phyloP scores from a whole-genome alignment of 768 basidiomycete species.

The Hydnomerulius pinastri region DNA sequence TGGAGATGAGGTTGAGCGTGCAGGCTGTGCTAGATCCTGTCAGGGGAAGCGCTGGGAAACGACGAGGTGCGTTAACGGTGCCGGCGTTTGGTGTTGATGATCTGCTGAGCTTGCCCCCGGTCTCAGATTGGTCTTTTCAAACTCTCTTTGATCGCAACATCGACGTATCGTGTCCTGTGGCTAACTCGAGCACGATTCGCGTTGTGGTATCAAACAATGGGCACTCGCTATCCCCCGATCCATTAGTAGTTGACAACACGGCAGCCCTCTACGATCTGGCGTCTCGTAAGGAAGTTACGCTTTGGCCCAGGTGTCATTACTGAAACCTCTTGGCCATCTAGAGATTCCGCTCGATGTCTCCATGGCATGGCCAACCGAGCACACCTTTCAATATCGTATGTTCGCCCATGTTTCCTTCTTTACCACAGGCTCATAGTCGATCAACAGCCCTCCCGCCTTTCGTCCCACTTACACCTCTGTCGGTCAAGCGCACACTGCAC shows the following conservation, averaged over 20 bases:
- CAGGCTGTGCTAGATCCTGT: conserved; percentile 84
- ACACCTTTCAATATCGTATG: conserved; percentile 61
- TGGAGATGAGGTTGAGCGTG: conserved; percentile 67
- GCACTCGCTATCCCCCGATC: conserved; percentile 56
- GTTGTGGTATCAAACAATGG: conserved; percentile 47
- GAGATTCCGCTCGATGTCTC: conserved; percentile 51
- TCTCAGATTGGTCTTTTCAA: conserved; percentile 73
- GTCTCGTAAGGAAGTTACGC: conserved; percentile 41
- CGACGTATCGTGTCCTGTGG: conserved; percentile 68
- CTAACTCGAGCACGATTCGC: conserved; percentile 54
- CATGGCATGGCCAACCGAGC: conserved; percentile 55
- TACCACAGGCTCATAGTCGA: background rate
- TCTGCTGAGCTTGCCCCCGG: conserved; percentile 4
- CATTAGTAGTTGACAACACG: conserved; percentile 35
- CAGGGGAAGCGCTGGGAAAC: conserved; percentile 47
- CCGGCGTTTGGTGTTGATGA: background rate
- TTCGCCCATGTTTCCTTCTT: background rate
- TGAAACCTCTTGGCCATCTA: no score
- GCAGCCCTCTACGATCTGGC: conserved; percentile 51
- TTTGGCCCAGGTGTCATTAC: no score
- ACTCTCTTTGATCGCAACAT: conserved; percentile 70
- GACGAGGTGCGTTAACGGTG: conserved; percentile 49
- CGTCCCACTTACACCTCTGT: conserved; percentile 50
- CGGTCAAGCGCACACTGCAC: conserved; percentile 65
- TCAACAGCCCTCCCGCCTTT: conserved; percentile 38